A percentile compares a stretch with the other conserved stretches of the same genome.
Conservation (phyloP, 495 filamentous ascomycete genomes). For the Penicillium lividum region DNA sequence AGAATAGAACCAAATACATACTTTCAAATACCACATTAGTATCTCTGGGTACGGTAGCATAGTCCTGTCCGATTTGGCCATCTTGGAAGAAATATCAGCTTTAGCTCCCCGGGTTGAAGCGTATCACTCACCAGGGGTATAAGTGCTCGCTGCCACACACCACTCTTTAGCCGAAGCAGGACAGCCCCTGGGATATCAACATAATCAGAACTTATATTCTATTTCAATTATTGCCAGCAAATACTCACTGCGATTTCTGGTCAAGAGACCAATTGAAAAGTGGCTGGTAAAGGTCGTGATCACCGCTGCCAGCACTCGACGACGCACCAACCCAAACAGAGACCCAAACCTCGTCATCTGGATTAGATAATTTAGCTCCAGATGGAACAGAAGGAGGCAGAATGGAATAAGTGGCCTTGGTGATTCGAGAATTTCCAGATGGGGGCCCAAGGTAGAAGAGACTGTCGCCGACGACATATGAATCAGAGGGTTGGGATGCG, state of each 20-base stretch:
- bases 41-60: constrained; percentile 21
- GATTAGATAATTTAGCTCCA: background rate
- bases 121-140: constrained; percentile 15
- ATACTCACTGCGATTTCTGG: constrained; percentile 22
- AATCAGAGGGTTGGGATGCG: constrained; percentile 14
- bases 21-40: constrained; percentile 21
- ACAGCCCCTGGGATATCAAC: constrained; percentile 14
- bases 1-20: constrained; percentile 1
- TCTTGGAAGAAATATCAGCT: constrained; percentile 8
- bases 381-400: constrained; percentile 17
- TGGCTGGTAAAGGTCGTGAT: constrained; percentile 21
- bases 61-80: constrained; percentile 22
- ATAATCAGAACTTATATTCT: background rate
- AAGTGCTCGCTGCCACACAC: constrained; percentile 24
- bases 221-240: background rate
- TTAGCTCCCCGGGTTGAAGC: background rate
- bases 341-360: constrained; percentile 19
- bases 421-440: constrained; percentile 15
- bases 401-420: constrained; percentile 25
- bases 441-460: constrained; percentile 21
- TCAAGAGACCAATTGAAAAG: constrained; percentile 25
- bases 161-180: constrained; percentile 18
- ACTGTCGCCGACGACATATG: constrained; percentile 21
- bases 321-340: constrained; percentile 23
- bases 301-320: constrained; percentile 9